Evolutionary conservation across 306 rosid genomes (phyloP), one percentile per base, ranked within the genome.

Genomic region (Cucumis cinereus): DNA sequence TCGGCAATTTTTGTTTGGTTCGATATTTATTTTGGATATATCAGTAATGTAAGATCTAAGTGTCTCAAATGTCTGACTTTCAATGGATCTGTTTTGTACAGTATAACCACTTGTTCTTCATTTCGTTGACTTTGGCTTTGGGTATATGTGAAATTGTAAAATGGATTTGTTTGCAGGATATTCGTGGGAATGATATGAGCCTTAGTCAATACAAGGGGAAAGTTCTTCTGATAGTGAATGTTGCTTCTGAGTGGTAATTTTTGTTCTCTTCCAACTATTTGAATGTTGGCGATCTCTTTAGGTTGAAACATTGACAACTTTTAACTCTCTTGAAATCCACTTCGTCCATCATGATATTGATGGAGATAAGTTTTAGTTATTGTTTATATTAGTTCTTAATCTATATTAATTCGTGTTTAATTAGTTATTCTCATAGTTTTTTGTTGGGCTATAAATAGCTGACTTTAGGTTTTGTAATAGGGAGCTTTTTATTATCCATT

Each of bases 181-280:
- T 89, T 75, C 82, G 84, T 22, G 96, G 96, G 75, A 89, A 88
- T 77, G 96, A 93, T 79, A 97, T 87, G 55, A 89, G 79, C 69
- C 84, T 93, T 28, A 80, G 80, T 84, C 84, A 86, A 23, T 91
- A 91, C 84, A 73, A 76, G 12, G 96, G 96, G 79, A 91, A 91
- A 86, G 93, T 87, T 82, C 84, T 93, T 60, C 82, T 93, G 72
- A 79, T 93, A 75, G 97, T 91, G 52, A 93, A 93, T 81, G 98
- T 93, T 83, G 98, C 97, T 77, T 93, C 98, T 30, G 79, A 88
- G 79, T 91, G 97, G 97, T 93, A 88, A 83, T 49, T 69, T 43
- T 74, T 63, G 36, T 41, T 58, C 73, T 66, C 33, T 11, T 20
- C 4, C 8, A 40, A 40, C 9, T 10, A 10, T 40, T 66, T 66